These are phyloP conservation scores for Chaetomiaceae sp. DNA, from an alignment of 2,329 filamentous ascomycete genomes.

Conservation along the genomic window DNA sequence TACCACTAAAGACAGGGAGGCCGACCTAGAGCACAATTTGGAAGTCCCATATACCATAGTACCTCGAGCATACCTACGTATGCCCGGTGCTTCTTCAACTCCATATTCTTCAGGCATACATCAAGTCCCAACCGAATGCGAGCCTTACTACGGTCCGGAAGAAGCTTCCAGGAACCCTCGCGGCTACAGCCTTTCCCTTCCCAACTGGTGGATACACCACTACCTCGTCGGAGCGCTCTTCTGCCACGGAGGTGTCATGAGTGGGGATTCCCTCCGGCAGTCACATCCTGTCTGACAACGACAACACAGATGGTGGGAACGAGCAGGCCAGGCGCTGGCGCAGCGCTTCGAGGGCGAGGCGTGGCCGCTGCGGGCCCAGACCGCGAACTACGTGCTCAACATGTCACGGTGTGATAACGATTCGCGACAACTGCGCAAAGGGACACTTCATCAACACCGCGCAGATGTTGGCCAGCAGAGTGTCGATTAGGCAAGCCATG, in stretches of 20 bases:
- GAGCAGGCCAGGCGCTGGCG: slow-evolving; percentile 5
- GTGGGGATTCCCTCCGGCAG: not conserved
- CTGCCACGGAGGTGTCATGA: too few relatives aligned
- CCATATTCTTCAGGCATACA: too few relatives aligned
- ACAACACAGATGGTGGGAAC: too few relatives aligned
- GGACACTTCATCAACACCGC: slow-evolving; percentile 5
- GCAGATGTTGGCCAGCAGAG: not conserved
- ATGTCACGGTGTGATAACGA: slow-evolving; percentile 16
- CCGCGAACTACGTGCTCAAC: slow-evolving; percentile 15
- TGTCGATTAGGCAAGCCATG: slow-evolving; percentile 6
- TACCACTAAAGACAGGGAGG: too few relatives aligned
- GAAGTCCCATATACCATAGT: too few relatives aligned
- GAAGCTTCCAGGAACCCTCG: slow-evolving; percentile 1
- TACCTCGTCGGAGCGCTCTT: not conserved
- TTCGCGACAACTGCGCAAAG: slow-evolving; percentile 5
- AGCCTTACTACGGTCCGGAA: not conserved
- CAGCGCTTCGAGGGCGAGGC: slow-evolving; percentile 13
- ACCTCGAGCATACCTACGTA: too few relatives aligned
- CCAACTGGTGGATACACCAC: not conserved
- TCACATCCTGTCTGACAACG: slow-evolving; percentile 5
- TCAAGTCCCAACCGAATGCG: too few relatives aligned
- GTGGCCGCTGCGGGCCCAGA: slow-evolving; percentile 9
- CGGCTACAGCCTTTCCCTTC: not conserved
- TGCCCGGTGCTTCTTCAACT: not conserved
- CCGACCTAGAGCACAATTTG: too few relatives aligned